Conservation (phyloP, 176 grass and related monocot species). For the Saccharum spontaneum region DNA sequence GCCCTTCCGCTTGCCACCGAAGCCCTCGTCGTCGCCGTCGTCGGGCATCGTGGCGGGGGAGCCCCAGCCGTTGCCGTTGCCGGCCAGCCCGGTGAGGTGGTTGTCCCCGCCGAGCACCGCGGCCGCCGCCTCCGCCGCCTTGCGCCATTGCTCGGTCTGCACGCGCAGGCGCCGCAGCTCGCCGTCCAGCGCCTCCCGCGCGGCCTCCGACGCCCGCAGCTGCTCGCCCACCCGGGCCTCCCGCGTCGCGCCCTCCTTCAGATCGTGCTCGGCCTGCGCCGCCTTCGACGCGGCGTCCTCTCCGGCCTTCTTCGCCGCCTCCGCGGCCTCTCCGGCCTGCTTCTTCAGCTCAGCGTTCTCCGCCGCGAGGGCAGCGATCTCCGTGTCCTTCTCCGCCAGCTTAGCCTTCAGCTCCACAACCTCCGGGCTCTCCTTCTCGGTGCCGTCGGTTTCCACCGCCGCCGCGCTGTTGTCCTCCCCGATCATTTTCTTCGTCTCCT, state of each 20-base stretch:
- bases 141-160: conserved; percentile 94
- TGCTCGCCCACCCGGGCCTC: conserved; percentile 48
- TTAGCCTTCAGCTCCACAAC: conserved; percentile 47
- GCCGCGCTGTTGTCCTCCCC: conserved; percentile 36
- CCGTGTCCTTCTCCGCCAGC: conserved; percentile 56
- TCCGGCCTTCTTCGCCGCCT: conserved; percentile 34
- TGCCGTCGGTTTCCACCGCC: not conserved
- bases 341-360: conserved; percentile 76
- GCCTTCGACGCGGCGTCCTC: conserved; percentile 39
- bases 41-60: conserved; percentile 49
- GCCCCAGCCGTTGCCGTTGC: conserved; percentile 53
- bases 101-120: conserved; percentile 64
- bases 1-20: conserved; percentile 59
- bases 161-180: conserved; percentile 85
- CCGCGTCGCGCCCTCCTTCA: conserved; percentile 44
- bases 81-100: conserved; percentile 37
- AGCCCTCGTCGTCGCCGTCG: conserved; percentile 60
- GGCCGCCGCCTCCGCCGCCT: conserved; percentile 80
- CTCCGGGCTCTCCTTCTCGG: conserved; percentile 36
- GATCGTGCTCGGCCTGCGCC: conserved; percentile 27
- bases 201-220: conserved; percentile 52
- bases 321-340: conserved; percentile 45
- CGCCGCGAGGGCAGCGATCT: conserved; percentile 46
- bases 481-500: conserved; percentile 73
- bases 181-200: conserved; percentile 56